Base-by-base conservation (phyloP, 768 basidiomycete genomes). In the Mycena vitilis region DNA sequence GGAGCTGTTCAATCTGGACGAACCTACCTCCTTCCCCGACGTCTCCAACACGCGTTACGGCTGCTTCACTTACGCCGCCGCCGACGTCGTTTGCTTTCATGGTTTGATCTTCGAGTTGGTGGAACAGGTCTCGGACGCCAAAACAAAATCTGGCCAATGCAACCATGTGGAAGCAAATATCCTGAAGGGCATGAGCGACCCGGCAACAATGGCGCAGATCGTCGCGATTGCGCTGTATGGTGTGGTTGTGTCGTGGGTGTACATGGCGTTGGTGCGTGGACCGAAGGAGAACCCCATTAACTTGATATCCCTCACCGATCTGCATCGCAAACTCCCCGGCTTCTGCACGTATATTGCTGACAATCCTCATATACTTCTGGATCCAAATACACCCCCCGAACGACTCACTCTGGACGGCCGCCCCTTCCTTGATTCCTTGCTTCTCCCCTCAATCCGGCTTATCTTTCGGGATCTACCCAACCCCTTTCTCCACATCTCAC, bases 11-110 rank as follows among this genome's bases (percentile, higher is more conserved):
- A 49, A 34, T 2, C 38, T 72, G 15, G 51, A 60, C 2, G 53
- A 42, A 16, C 13, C 62, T 8, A 65, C 63, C 2, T 38, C 38
- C 11, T 77, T 70, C 40, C 76, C 77, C 5, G 72, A 77, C 45
- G 71, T 73, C 13, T 66, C 64, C 0, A 66, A 58, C 40, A 65
- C 34, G 13, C 53, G 60, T 6, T 68, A 52, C 34, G 48, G 47
- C 15, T 45, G 42, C 10, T 60, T 69, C 52, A 71, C 48, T 22
- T 49, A 49, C 23, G 48, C 48, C 9, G 48, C 48, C 9, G 22
- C 9, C 9, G 48, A 49, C 30, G 44, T 75, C 36, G 52, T 77
- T 25, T 57, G 63, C 38, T 62, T 68, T 51, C 69, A 57, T 5
- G 44, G 51, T 6, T 38, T 69, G n/a, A 73, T 66, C 48, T 23